Base-by-base conservation (phyloP, 2,329 filamentous ascomycete species). In the Aspergillus floridensis region DNA sequence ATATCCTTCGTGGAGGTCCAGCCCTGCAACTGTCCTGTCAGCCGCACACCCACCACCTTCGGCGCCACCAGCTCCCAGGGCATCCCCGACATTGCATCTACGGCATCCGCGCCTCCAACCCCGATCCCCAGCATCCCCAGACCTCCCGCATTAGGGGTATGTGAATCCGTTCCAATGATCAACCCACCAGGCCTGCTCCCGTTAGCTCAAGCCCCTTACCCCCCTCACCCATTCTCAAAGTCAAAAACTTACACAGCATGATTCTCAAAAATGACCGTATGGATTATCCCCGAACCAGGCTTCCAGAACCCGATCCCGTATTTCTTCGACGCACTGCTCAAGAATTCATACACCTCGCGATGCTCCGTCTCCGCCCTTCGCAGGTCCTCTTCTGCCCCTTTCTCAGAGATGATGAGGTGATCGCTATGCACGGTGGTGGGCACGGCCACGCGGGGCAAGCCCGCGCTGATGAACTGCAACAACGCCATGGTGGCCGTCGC, bases 61-160 rank as follows among this genome's bases (percentile, higher is more conserved):
- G 93, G 93, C 59, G 93, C 92, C 84, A 96, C 96, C 68, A 97
- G 82, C 79, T 97, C 93, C 93, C 93, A 97, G 59, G 92, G 92
- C 67, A 96, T 86, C 77, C 91, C 88, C 71, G 92, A 91, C 92
- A 97, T 96, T 70, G 96, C 93, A 79, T 97, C 93, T 70, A 97
- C 93, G 58, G 93, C 93, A 80, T 97, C 93, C 73, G 93, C 93
- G 84, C 93, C 93, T 80, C 93, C 93, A 64, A 96, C 93, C 86
- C 92, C 93, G 74, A 97, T 96, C 58, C 91, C 90, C 70, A 85
- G 86, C 91, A 96, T 96, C 76, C 92, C 92, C 59, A 97, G 87
- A 84, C 93, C 92, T 82, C 93, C 93, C 71, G 87, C 93, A 76
- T 97, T 97, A 71, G 92, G 92, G 55, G 93, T 97, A 82, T 97